Percentiles rank a stretch among this genome's conserved stretches.
Evolutionary conservation across 2,329 filamentous ascomycete species (phyloP).

Genomic region (Chrysosporium queenslandicum): DNA sequence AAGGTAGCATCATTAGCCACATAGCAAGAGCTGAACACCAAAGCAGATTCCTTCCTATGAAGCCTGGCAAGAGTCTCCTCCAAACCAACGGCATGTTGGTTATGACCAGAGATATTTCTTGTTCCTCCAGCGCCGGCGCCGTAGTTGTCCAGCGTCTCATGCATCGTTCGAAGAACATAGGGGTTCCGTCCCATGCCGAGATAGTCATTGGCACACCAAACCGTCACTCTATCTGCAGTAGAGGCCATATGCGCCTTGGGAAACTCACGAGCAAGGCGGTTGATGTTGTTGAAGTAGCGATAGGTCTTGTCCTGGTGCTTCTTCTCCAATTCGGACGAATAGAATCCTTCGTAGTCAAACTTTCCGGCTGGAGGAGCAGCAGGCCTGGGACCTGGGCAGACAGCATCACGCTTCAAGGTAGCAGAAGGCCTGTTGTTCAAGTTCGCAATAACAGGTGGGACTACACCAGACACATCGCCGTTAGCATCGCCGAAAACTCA

Average conservation of each 20-base stretch:
- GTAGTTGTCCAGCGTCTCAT: conserved; percentile 87
- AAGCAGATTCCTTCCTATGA: conserved; percentile 80
- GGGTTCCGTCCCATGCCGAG: conserved; percentile 93
- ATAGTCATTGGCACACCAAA: conserved; percentile 99
- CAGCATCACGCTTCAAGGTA: conserved; percentile 10
- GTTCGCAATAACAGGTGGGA: conserved; percentile 11
- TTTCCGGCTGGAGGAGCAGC: conserved; percentile 44
- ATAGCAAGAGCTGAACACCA: conserved; percentile 97
- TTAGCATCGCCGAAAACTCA: background rate
- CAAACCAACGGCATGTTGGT: conserved; percentile 79
- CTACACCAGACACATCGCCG: conserved; percentile 5
- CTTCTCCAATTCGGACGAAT: conserved; percentile 80
- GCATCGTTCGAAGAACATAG: conserved; percentile 80
- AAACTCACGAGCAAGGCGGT: conserved; percentile 90
- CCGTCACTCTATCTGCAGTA: conserved; percentile 76
- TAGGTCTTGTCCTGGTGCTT: conserved; percentile 99
- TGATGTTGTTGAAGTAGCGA: conserved; percentile 99
- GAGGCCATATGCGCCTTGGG: conserved; percentile 84
- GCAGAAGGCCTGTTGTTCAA: conserved; percentile 1
- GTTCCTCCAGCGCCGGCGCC: conserved; percentile 92
- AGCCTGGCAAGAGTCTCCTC: conserved; percentile 75
- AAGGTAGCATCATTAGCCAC: conserved; percentile 96
- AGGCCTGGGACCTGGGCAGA: conserved; percentile 29
- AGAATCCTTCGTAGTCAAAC: conserved; percentile 89
- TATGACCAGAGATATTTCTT: conserved; percentile 95